Evolutionary conservation across 441 rosid genomes (phyloP), one percentile per base, ranked within the genome.

Genomic region (Manihot esculenta): DNA sequence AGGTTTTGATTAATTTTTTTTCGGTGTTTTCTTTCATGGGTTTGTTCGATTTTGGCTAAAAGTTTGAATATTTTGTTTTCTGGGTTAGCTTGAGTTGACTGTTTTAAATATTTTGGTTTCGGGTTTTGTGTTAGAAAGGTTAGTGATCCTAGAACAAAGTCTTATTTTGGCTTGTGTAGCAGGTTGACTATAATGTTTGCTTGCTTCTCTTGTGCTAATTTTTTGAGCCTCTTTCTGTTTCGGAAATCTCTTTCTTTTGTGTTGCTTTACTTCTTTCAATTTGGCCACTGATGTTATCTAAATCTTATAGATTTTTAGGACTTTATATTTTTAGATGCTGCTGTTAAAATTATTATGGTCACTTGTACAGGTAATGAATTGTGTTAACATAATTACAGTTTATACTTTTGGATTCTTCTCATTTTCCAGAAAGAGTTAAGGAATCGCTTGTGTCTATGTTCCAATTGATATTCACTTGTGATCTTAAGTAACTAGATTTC

Each of bases 1-100:
- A n/a, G 41, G 41, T 35, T 35, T 35, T 35, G 41, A 35, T 35
- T n/a, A n/a, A 5, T 4, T 35, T 35, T 35, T 6, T 35, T 35
- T 35, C 10, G 58, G 58, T 24, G 33, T 35, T 63, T 33, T 12
- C 26, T 24, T 13, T 69, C 26, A 17, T 67, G 75, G 67, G 61
- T 58, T 71, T 58, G 57, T 17, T 53, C 23, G 23, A 10, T 13
- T 53, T 54, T 72, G 64, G 63, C 55, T 38, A 57, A 8, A 74
- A 72, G 70, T 57, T 65, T 50, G 47, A 48, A 69, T n/a, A n/a
- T 66, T 20, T 76, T 80, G 62, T 33, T 26, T 51, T 44, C 27
- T 18, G 59, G 72, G 48, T 63, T 61, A 62, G 73, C 38, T 64
- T 42, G 12, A 66, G 10, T 64, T 14, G 49, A 24, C 68, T 23